A percentile compares a stretch with the other conserved stretches of the same genome.
These are phyloP conservation scores for Ascochyta fabae DNA, from an alignment of 2,329 filamentous ascomycete species.

Conservation along the genomic window DNA sequence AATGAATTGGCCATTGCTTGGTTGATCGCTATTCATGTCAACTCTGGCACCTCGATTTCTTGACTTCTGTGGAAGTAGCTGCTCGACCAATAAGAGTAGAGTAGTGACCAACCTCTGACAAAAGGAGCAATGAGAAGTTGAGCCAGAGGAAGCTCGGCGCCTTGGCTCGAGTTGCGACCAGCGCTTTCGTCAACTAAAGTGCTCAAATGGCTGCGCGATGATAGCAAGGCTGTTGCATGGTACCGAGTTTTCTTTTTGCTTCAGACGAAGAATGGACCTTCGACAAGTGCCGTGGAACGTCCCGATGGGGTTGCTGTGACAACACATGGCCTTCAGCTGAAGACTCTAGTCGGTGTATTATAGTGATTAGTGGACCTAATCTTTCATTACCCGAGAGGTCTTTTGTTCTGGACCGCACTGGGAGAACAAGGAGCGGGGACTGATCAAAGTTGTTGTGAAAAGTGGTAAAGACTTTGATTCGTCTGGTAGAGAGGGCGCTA, in stretches of 20 bases:
- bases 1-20: slow-evolving; percentile 7
- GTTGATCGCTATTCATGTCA: slow-evolving; percentile 3
- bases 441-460: background rate
- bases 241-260: slow-evolving; percentile 8
- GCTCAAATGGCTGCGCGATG: background rate
- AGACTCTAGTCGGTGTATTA: background rate
- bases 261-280: background rate
- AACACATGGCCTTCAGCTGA: slow-evolving; percentile 1
- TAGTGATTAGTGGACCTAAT: slow-evolving; percentile 2
- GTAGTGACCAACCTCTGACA: background rate
- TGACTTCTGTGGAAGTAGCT: background rate
- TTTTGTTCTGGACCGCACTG: background rate
- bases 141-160: slow-evolving; percentile 6
- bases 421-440: background rate
- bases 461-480: slow-evolving; percentile 11
- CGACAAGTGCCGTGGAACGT: background rate
- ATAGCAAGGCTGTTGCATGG: slow-evolving; percentile 3
- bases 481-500: background rate
- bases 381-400: background rate
- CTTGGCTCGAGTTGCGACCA: background rate
- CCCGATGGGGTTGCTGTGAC: slow-evolving; percentile 2
- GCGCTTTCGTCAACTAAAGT: background rate
- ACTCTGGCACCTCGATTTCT: background rate
- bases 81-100: background rate
- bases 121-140: background rate